Conservation (phyloP, 2,329 filamentous ascomycete species). For the Monosporascus ibericus region DNA sequence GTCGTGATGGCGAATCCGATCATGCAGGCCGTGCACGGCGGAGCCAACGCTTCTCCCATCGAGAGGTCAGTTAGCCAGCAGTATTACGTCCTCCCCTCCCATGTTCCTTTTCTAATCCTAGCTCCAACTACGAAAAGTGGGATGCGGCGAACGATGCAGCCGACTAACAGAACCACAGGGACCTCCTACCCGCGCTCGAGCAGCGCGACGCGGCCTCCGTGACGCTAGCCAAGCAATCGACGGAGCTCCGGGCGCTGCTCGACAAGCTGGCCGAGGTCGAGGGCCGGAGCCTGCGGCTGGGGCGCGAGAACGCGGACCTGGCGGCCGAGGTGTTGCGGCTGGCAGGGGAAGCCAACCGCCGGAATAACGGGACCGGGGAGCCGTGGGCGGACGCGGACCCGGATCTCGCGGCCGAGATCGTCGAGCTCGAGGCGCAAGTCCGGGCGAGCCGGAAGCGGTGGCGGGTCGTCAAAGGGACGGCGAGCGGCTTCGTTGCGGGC, state of each 20-base stretch:
- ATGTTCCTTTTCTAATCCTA: neutral
- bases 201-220: constrained; percentile 63
- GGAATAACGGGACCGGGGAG: constrained; percentile 40
- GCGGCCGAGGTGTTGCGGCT: constrained; percentile 59
- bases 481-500: constrained; percentile 72
- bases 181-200: constrained; percentile 60
- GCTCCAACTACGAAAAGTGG: too few relatives aligned
- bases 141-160: too few relatives aligned
- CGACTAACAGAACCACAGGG: constrained; percentile 35
- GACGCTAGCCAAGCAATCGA: constrained; percentile 53
- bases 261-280: constrained; percentile 51
- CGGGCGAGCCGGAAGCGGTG: constrained; percentile 59
- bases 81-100: neutral
- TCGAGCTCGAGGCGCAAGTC: constrained; percentile 51
- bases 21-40: constrained; percentile 69
- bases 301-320: constrained; percentile 56
- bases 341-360: constrained; percentile 45
- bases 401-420: constrained; percentile 48
- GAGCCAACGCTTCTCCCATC: constrained; percentile 54
- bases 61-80: constrained; percentile 52
- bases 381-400: constrained; percentile 45
- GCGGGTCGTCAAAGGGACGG: constrained; percentile 70
- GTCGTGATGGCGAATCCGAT: constrained; percentile 69
- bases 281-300: constrained; percentile 49
- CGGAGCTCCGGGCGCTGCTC: constrained; percentile 43